These are phyloP conservation scores for Neofusicoccum cordaticola DNA, from an alignment of 2,329 filamentous ascomycete species.

Conservation along the genomic window DNA sequence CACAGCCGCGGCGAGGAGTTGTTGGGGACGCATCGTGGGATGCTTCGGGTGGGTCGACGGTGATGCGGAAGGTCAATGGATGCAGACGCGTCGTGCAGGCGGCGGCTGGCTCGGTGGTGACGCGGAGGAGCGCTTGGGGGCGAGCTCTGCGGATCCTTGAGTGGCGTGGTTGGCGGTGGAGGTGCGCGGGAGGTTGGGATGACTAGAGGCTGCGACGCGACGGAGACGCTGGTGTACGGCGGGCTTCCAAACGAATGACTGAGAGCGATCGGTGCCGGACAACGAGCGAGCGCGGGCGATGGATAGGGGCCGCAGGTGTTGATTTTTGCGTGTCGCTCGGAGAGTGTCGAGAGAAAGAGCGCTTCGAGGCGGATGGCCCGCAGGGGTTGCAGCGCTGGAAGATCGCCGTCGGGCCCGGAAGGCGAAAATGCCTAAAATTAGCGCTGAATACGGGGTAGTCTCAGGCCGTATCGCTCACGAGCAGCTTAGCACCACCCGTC, in stretches of 20 bases:
- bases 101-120: not conserved
- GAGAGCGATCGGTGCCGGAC: constrained; percentile 7
- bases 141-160: not conserved
- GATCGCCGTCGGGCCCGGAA: constrained; percentile 14
- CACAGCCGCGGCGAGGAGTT: constrained; percentile 37
- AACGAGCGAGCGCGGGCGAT: not conserved
- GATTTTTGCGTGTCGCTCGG: not conserved
- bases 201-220: not conserved
- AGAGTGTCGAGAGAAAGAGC: not conserved
- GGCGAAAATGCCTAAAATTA: constrained; percentile 15
- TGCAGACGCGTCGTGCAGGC: constrained; percentile 2
- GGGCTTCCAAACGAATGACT: constrained; percentile 14
- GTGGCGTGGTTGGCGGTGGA: constrained; percentile 1
- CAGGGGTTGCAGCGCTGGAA: constrained; percentile 11
- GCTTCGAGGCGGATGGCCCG: constrained; percentile 6
- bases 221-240: not conserved
- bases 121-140: not conserved
- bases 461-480: constrained; percentile 13
- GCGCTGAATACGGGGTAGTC: constrained; percentile 11
- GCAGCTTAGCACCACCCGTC: not conserved
- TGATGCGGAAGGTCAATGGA: constrained; percentile 2
- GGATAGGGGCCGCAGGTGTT: constrained; percentile 2
- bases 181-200: constrained; percentile 2
- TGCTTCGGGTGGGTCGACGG: not conserved
- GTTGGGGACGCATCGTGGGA: constrained; percentile 35